These are phyloP conservation scores for Trametes cubensis DNA, from an alignment of 768 basidiomycete genomes.

Conservation along the genomic window DNA sequence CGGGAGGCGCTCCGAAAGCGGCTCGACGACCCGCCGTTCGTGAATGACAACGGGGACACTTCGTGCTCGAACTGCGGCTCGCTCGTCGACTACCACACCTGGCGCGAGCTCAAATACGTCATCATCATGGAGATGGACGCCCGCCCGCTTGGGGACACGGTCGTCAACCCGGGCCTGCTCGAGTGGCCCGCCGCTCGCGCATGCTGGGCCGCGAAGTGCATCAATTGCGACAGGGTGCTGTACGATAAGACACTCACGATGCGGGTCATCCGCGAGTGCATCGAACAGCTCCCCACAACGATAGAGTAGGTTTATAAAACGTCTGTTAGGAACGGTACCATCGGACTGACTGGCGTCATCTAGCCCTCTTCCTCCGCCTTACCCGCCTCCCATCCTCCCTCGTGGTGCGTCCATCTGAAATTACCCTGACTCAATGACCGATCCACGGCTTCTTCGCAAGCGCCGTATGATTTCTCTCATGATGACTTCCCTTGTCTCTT, in stretches of 20 bases:
- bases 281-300: slow-evolving; percentile 50
- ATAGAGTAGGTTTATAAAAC: slow-evolving; percentile 31
- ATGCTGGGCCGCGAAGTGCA: slow-evolving; percentile 63
- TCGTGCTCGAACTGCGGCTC: slow-evolving; percentile 56
- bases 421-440: not conserved
- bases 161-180: slow-evolving; percentile 48
- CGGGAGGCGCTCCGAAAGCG: slow-evolving; percentile 52
- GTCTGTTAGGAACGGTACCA: not conserved
- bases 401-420: not conserved
- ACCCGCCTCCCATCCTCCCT: slow-evolving; percentile 1
- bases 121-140: slow-evolving; percentile 60
- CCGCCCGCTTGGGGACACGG: slow-evolving; percentile 61
- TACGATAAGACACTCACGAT: slow-evolving; percentile 61
- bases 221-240: slow-evolving; percentile 51
- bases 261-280: slow-evolving; percentile 55
- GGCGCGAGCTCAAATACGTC: slow-evolving; percentile 64
- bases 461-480: too few species aligned
- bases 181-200: slow-evolving; percentile 62
- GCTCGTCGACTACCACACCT: slow-evolving; percentile 57
- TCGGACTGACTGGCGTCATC: not conserved
- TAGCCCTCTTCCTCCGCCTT: slow-evolving; percentile 1
- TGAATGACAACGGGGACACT: slow-evolving; percentile 49
- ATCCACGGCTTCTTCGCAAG: not conserved
- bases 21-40: slow-evolving; percentile 61
- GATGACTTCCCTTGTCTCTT: too few species aligned